phyloP scores from a whole-genome alignment of 768 basidiomycete species.

The Leccinellum luteum region DNA sequence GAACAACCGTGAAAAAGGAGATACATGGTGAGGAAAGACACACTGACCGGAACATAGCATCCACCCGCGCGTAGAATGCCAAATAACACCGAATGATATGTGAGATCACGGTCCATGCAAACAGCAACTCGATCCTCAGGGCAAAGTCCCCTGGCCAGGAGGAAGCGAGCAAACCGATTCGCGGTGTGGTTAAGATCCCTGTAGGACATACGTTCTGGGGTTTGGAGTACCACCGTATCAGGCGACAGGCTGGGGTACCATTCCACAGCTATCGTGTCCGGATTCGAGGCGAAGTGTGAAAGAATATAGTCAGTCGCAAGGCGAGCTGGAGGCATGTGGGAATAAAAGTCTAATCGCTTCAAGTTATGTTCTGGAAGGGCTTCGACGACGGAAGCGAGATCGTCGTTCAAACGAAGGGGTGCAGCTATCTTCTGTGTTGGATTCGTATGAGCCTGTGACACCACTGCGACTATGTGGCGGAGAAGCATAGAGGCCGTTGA shows the following conservation, averaged over 20 bases:
- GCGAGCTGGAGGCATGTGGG: slow-evolving; percentile 17
- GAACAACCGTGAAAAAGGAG: neutral
- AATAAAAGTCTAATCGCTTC: slow-evolving; percentile 9
- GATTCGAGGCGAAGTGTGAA: slow-evolving; percentile 14
- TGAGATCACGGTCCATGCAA: slow-evolving; percentile 41
- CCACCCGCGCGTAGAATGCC: slow-evolving; percentile 48
- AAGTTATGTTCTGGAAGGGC: slow-evolving; percentile 11
- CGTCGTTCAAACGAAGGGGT: slow-evolving; percentile 7
- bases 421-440: slow-evolving; percentile 6
- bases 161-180: slow-evolving; percentile 44
- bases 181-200: slow-evolving; percentile 33
- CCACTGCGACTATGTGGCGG: slow-evolving; percentile 16
- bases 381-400: slow-evolving; percentile 18
- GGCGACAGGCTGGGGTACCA: slow-evolving; percentile 21
- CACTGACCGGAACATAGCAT: slow-evolving; percentile 48
- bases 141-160: slow-evolving; percentile 34
- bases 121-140: slow-evolving; percentile 43
- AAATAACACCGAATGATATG: slow-evolving; percentile 42
- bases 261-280: slow-evolving; percentile 17
- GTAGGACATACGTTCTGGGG: slow-evolving; percentile 28
- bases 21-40: slow-evolving; percentile 7
- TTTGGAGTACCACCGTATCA: neutral
- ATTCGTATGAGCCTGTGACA: slow-evolving; percentile 1
- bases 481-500: slow-evolving; percentile 15
- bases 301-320: slow-evolving; percentile 26